These are phyloP conservation scores for Pulicaria dysenterica DNA, from an alignment of 129 eudicot species.

Conservation along the genomic window DNA sequence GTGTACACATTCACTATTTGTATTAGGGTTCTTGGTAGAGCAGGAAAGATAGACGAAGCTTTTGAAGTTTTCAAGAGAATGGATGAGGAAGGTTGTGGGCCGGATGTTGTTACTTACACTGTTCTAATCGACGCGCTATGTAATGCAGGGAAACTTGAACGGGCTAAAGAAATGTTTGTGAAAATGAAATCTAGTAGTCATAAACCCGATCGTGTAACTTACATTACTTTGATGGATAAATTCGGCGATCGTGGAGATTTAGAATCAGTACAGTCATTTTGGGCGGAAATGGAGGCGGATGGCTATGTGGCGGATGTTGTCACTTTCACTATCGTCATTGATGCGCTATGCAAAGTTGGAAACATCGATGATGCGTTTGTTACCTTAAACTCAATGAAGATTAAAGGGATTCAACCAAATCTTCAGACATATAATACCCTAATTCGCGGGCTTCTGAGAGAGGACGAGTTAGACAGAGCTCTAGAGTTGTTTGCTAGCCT, in stretches of 20 bases:
- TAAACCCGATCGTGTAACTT: slow-evolving; percentile 89
- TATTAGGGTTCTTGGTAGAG: slow-evolving; percentile 91
- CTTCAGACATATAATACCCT: slow-evolving; percentile 82
- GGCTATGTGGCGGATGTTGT: slow-evolving; percentile 86
- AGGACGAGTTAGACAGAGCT: slow-evolving; percentile 60
- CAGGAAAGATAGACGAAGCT: slow-evolving; percentile 85
- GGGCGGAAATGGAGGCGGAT: slow-evolving; percentile 80
- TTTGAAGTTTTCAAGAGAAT: slow-evolving; percentile 66
- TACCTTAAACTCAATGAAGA: slow-evolving; percentile 58
- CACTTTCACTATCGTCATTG: slow-evolving; percentile 75
- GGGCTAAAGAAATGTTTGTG: slow-evolving; percentile 71
- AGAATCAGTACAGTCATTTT: slow-evolving; percentile 63
- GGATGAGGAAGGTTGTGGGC: slow-evolving; percentile 85
- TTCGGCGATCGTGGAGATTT: slow-evolving; percentile 77
- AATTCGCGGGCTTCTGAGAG: slow-evolving; percentile 77
- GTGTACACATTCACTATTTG: slow-evolving; percentile 90
- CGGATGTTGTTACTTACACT: slow-evolving; percentile 91
- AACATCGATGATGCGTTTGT: slow-evolving; percentile 75
- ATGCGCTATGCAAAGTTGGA: slow-evolving; percentile 80
- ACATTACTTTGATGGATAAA: slow-evolving; percentile 83
- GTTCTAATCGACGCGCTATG: slow-evolving; percentile 91
- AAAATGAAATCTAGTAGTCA: slow-evolving; percentile 75
- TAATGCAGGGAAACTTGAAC: slow-evolving; percentile 67
- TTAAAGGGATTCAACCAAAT: slow-evolving; percentile 66
- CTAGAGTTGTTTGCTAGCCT: slow-evolving; percentile 59